Base-by-base conservation (phyloP, 1,284 basidiomycete genomes). In the Rhodotorula glutinis region DNA sequence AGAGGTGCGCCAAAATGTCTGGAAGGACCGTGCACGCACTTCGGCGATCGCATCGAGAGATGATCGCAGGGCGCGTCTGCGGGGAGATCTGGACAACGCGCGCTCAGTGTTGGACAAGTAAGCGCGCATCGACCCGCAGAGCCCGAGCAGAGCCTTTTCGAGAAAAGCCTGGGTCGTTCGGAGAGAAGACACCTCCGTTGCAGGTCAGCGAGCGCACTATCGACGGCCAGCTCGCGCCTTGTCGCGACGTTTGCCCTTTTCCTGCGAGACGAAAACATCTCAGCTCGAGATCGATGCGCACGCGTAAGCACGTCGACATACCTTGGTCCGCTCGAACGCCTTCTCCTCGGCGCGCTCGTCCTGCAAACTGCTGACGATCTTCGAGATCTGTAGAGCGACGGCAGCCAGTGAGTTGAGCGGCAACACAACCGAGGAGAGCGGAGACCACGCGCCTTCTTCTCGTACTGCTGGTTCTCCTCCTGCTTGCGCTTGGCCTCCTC, bases 341-440 rank as follows among this genome's bases (percentile, higher is more conserved):
- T 97, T 98, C 82, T 98, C 87, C 80, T 99, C 96, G 29, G 91
- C 91, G 62, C 95, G 82, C 82, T 99, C 96, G 52, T 87, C 85
- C 75, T 94, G 89, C 60, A 99, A 83, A 1, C 87, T 86, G 2
- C 88, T 87, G 77, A 88, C 87, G 53, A 90, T 87, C 83, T 75
- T 85, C 85, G 79, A 93, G 51, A 77, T 77, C 77, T 75, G 63
- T 33, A 38, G 10, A 23, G 33, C 5, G 3, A 3, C 8, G 27
- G 41, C 5, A 33, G 30, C 17, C 43, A 44, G 14, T 8, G 53
- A 27, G 19, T 25, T 25, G n/a, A n/a, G n/a, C n/a, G n/a, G n/a
- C n/a, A n/a, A n/a, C 14, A n/a, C 25, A 7, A 11, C 13, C 17
- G 5, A 17, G 23, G 19, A 38, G 21, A 41, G 13, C 4, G 13